Evolutionary conservation across 164 flowering plant genomes (phyloP), one percentile per base, ranked within the genome.

Genomic region (Liquidambar formosana): DNA sequence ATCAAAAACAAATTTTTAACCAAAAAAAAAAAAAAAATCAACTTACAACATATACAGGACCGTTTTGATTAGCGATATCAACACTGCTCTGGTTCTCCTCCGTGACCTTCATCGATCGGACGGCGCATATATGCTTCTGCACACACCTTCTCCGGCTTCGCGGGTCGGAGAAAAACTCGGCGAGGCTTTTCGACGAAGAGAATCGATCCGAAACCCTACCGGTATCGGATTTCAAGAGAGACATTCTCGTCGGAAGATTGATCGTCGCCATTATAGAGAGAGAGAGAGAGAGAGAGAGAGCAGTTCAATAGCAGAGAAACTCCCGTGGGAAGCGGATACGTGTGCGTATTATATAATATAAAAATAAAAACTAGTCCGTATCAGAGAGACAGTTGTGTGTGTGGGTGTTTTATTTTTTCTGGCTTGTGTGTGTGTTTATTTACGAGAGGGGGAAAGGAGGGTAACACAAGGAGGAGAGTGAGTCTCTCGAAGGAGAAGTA

Each of bases 131-230:
- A 1, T 5, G 44, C 26, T 57, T 51, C 5, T 22, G 57, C 5
- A 10, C 8, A 22, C 49, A 48, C 33, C 67, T 47, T 3, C 60
- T 51, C 15, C 52, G 51, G 26, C 28, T 14, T 14, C 64, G 52
- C 13, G 67, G 51, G 11, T 16, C 46, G 9, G 52, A 43, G 19
- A 48, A 19, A 44, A 51, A 51, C 18, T 57, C 58, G 22, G 22
- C 0, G 12, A 73, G 0, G 64, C 15, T 70, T 26, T 8, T 66
- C 11, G 64, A 74, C 0, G 63, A 69, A 5, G 76, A 60, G 14
- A 75, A 61, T 6, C 75, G 71, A 57, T 75, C 78, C 1, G 71
- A 33, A 16, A 56, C 43, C 44, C 62, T 60, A 28, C 8, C 21
- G 16, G 58, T n/a, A 2, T 58, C 56, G 2, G 61, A 43, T 26